Evolutionary conservation across 2,329 filamentous ascomycete species (phyloP).

Genomic region (Colletotrichum scovillei): DNA sequence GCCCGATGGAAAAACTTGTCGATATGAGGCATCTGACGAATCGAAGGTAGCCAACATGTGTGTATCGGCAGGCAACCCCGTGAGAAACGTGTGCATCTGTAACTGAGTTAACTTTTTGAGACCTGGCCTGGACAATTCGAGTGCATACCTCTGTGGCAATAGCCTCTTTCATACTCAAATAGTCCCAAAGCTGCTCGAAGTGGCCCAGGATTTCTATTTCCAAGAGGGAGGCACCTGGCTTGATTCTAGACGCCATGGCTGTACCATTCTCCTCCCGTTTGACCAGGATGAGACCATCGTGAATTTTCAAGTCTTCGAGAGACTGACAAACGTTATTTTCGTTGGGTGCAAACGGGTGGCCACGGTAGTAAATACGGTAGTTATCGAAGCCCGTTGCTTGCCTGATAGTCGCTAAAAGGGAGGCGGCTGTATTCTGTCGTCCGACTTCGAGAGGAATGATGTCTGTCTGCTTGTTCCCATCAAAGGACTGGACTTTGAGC

Average conservation of each 20-base stretch:
- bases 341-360: conserved; percentile 71
- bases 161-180: conserved; percentile 78
- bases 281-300: conserved; percentile 74
- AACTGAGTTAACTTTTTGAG: conserved; percentile 35
- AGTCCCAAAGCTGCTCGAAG: conserved; percentile 85
- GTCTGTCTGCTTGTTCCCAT: conserved; percentile 68
- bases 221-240: conserved; percentile 68
- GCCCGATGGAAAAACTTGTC: conserved; percentile 73
- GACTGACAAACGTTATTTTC: conserved; percentile 70
- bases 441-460: conserved; percentile 75
- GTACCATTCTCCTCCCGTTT: conserved; percentile 65
- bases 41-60: conserved; percentile 70
- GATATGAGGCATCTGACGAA: conserved; percentile 61
- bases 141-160: conserved; percentile 72
- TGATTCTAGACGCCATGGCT: conserved; percentile 55
- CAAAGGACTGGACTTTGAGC: conserved; percentile 80
- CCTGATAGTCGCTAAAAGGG: conserved; percentile 74
- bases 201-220: conserved; percentile 85
- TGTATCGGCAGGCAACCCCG: conserved; percentile 75
- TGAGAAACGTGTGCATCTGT: conserved; percentile 77
- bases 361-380: conserved; percentile 78
- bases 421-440: conserved; percentile 75
- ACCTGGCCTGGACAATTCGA: neutral
- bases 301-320: conserved; percentile 75
- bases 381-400: conserved; percentile 80